These are phyloP conservation scores for Coemansia sp. DNA, from an alignment of 192 early-diverging fungal genomes.

Conservation along the genomic window DNA sequence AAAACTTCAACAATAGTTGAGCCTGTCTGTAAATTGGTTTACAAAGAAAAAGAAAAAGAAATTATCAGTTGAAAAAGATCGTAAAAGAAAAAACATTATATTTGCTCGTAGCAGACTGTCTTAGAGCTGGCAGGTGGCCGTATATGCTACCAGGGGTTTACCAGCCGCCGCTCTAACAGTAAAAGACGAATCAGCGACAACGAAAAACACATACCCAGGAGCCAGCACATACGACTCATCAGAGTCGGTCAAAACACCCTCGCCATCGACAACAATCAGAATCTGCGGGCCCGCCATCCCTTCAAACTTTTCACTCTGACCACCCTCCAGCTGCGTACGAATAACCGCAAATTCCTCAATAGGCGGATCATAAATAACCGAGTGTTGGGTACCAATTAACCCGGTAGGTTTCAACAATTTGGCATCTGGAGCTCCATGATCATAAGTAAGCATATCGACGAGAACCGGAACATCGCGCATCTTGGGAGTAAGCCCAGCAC, in stretches of 20 bases:
- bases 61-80: not conserved
- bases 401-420: constrained; percentile 74
- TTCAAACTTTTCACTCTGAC: constrained; percentile 57
- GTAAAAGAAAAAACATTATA: not conserved
- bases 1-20: too few relatives aligned
- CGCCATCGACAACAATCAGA: constrained; percentile 79
- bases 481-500: constrained; percentile 96
- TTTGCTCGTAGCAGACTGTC: not conserved
- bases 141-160: constrained; percentile 20
- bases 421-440: constrained; percentile 72
- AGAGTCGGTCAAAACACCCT: constrained; percentile 55
- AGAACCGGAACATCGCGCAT: constrained; percentile 84
- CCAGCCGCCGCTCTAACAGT: constrained; percentile 37
- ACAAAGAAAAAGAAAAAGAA: not conserved
- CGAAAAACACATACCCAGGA: constrained; percentile 80
- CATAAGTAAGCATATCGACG: constrained; percentile 91
- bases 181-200: constrained; percentile 62
- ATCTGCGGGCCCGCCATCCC: constrained; percentile 81
- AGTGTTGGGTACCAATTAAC: constrained; percentile 51
- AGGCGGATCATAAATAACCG: constrained; percentile 90
- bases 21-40: not conserved
- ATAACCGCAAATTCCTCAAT: constrained; percentile 94
- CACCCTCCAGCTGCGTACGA: constrained; percentile 57
- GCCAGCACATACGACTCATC: constrained; percentile 42
- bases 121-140: constrained; percentile 18